Base-by-base conservation (phyloP, 2,329 filamentous ascomycete species). In the Fonsecaea pugnacius region DNA sequence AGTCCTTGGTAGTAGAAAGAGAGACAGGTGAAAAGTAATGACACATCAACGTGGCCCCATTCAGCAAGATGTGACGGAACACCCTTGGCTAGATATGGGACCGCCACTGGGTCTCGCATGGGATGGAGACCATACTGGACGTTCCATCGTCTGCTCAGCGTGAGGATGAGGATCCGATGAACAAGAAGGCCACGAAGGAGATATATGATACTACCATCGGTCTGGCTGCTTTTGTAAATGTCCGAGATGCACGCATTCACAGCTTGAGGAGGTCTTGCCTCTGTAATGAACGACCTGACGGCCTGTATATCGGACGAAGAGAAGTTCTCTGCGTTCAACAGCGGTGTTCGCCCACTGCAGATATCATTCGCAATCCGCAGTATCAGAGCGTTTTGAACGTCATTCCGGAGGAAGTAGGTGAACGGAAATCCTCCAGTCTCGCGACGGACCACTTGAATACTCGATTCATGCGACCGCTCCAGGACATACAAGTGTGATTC, bases 91-190 rank as follows among this genome's bases (percentile, higher is more conserved):
- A 78, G 78, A 67, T 82, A 90, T 0, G 86, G 87, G 0, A 90
- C 84, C 0, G 84, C 83, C 0, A 90, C 78, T 57, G 72, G 77
- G 0, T 83, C 78, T 81, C 86, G 88, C 0, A 65, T 70, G 0
- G 70, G 64, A 69, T 86, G 81, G 0, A 84, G 76, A 0, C 89
- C 88, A 63, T 87, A 91, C 60, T 90, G 82, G 0, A 91, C 87
- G 3, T 84, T 76, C 85, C 85, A 91, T 1, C 87, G 77, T 90
- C n/a, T 83, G 74, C 0, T 75, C 73, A 90, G 75, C 0, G 76
- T 78, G 63, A 87, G 88, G 0, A 70, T 69, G 0, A 91, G 70
- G 0, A 90, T 76, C 0, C 85, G 83, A 0, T 78, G 74, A 0
- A 84, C 83, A 10, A 91, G 73, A 0, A 90, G 77, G 0, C 88